A percentile compares a stretch with the other conserved stretches of the same genome.
Evolutionary conservation across 1,139 yeast species (phyloP).

Genomic region (Nakaseomyces kungkrabaensis): DNA sequence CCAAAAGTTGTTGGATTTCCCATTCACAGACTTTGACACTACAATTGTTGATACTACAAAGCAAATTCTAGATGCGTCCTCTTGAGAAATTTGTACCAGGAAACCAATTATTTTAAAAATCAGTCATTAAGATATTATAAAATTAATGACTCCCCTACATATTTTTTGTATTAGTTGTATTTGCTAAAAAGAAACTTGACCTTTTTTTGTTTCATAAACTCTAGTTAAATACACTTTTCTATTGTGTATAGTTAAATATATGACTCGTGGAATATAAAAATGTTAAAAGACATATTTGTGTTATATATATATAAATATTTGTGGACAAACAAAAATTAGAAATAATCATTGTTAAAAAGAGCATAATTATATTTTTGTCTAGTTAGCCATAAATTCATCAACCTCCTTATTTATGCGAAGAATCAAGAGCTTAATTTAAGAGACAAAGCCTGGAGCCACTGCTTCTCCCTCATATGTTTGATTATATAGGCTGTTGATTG

Average conservation of each 20-base stretch:
- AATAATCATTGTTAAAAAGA: not conserved
- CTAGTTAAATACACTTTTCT: not conserved
- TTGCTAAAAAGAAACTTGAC: not conserved
- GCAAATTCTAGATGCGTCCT: conserved; percentile 1
- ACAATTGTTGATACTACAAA: conserved; percentile 4
- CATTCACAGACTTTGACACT: conserved; percentile 1
- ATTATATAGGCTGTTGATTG: too few species aligned
- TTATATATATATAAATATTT: too few species aligned
- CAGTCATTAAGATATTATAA: not conserved
- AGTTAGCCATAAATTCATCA: too few species aligned
- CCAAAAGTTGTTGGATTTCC: conserved; percentile 5
- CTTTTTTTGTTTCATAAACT: not conserved
- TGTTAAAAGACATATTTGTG: not conserved
- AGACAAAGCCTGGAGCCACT: too few species aligned
- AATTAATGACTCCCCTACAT: too few species aligned
- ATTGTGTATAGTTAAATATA: not conserved
- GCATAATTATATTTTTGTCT: too few species aligned
- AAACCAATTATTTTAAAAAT: not conserved
- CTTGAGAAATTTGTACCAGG: not conserved
- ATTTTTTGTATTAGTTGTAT: too few species aligned
- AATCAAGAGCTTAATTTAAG: too few species aligned
- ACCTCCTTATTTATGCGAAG: too few species aligned
- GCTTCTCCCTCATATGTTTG: too few species aligned
- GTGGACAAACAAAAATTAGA: not conserved
- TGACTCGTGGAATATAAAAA: not conserved